Conservation (phyloP, 2,329 filamentous ascomycete genomes). For the Bretziella fagacearum region DNA sequence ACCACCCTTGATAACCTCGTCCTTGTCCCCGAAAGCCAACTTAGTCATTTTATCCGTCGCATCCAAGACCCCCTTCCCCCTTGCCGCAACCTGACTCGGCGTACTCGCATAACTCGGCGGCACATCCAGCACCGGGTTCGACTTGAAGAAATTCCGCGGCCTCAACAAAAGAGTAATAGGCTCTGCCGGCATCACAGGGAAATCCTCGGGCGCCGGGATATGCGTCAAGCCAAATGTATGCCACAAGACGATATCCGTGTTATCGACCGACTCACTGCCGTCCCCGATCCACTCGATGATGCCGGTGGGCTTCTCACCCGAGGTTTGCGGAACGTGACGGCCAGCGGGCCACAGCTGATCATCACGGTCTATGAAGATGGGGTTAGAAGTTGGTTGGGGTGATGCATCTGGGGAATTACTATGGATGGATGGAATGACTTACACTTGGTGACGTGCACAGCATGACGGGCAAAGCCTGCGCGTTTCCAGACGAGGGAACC, state of each 20-base stretch:
- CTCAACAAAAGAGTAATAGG: conserved; percentile 66
- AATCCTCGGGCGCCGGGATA: conserved; percentile 79
- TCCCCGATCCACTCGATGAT: conserved; percentile 64
- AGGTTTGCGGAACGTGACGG: conserved; percentile 75
- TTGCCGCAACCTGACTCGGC: conserved; percentile 47
- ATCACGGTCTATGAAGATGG: conserved; percentile 46
- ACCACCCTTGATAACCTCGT: background rate
- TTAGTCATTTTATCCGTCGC: conserved; percentile 32
- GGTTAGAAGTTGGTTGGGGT: background rate
- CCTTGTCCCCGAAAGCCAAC: conserved; percentile 18
- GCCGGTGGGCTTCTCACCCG: conserved; percentile 56
- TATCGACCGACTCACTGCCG: conserved; percentile 50
- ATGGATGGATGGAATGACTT: conserved; percentile 23
- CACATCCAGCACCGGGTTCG: conserved; percentile 67
- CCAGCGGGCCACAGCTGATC: conserved; percentile 72
- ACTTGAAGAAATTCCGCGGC: conserved; percentile 66
- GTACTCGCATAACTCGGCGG: conserved; percentile 58
- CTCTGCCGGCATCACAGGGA: conserved; percentile 79
- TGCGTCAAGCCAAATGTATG: conserved; percentile 86
- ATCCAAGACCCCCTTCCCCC: conserved; percentile 28
- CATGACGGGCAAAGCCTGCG: conserved; percentile 72
- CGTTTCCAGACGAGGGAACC: conserved; percentile 76
- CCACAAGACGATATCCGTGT: conserved; percentile 81
- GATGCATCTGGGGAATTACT: background rate
- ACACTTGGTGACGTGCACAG: conserved; percentile 82